Percentiles rank a stretch among this genome's conserved stretches.
Conservation (phyloP, 768 basidiomycete species). For the Lentinula sp. region DNA sequence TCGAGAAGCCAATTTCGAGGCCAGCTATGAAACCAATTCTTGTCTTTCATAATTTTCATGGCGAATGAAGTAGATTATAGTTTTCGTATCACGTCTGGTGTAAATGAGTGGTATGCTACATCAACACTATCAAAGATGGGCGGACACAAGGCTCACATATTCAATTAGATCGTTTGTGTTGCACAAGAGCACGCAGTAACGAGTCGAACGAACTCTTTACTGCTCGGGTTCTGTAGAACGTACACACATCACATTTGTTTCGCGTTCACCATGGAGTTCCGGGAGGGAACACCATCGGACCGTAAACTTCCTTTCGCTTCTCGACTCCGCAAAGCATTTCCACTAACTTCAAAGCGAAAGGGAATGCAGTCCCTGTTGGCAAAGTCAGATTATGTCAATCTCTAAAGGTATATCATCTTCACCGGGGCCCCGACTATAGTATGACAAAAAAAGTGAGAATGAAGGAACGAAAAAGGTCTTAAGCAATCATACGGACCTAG, state of each 20-base stretch:
- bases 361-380: constrained; percentile 60
- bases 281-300: constrained; percentile 68
- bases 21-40: no score
- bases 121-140: no score
- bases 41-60: no score
- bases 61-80: no score
- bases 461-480: neutral
- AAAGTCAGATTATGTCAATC: neutral
- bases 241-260: neutral
- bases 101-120: no score
- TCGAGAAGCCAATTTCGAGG: no score
- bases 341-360: constrained; percentile 73
- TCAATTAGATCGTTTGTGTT: no score
- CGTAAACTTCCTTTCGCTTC: constrained; percentile 54
- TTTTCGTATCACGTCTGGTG: no score
- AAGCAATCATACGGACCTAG: constrained; percentile 45
- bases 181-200: no score
- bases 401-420: constrained; percentile 10
- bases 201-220: no score
- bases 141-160: no score
- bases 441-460: neutral
- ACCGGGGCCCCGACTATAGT: constrained; percentile 66
- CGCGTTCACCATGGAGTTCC: constrained; percentile 34
- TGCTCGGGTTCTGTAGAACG: neutral
- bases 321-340: constrained; percentile 61